Conservation (phyloP, 495 filamentous ascomycete genomes). For the Aspergillus ellipticus region DNA sequence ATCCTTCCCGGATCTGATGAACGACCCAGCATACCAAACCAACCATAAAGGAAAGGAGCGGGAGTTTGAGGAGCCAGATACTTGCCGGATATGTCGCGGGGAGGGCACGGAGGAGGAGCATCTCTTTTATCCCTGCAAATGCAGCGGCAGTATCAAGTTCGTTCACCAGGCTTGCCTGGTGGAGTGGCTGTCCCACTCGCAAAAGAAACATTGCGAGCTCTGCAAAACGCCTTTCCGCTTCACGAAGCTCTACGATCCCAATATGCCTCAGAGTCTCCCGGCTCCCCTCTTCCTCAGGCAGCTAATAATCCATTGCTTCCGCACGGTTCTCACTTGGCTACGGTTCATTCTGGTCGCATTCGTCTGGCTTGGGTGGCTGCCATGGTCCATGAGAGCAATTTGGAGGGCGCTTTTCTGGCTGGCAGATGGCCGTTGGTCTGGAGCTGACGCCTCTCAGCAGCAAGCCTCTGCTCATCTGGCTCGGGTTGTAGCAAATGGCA, state of each 20-base stretch:
- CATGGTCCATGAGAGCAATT: constrained; percentile 84
- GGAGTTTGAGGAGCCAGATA: constrained; percentile 58
- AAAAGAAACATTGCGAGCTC: constrained; percentile 98
- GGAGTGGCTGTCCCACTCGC: constrained; percentile 96
- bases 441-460: constrained; percentile 27
- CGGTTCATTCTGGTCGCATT: constrained; percentile 73
- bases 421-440: constrained; percentile 84
- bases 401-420: constrained; percentile 95
- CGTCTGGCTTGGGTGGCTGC: constrained; percentile 85
- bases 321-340: constrained; percentile 69
- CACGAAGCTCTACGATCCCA: constrained; percentile 90
- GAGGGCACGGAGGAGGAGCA: constrained; percentile 82
- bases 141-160: constrained; percentile 95
- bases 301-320: constrained; percentile 64
- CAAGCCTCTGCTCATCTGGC: constrained; percentile 14
- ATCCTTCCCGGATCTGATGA: constrained; percentile 59
- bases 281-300: constrained; percentile 73
- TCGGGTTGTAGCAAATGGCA: constrained; percentile 26
- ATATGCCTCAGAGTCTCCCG: constrained; percentile 85
- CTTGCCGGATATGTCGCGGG: constrained; percentile 91
- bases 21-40: constrained; percentile 54
- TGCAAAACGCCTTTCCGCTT: constrained; percentile 98
- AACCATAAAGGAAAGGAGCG: constrained; percentile 37
- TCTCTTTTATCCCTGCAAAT: constrained; percentile 97
- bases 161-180: constrained; percentile 97